Conservation (phyloP, 1,284 basidiomycete species). For the Exobasidium cylindrosporum region DNA sequence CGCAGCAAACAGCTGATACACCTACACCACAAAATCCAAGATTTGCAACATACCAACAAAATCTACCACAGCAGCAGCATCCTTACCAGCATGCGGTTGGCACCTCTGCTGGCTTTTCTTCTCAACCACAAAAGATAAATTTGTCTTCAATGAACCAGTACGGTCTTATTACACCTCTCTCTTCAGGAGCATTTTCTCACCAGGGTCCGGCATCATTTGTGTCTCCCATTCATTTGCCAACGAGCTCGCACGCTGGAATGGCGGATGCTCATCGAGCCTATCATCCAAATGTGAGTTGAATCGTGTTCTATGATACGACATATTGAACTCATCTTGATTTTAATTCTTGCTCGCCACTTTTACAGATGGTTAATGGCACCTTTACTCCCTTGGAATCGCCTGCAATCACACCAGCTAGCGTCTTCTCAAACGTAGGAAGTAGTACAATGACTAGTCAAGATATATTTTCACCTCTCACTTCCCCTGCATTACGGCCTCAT, state of each 20-base stretch:
- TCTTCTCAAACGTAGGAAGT: constrained; percentile 51
- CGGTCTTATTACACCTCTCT: constrained; percentile 43
- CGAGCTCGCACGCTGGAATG: constrained; percentile 25
- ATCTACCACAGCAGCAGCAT: constrained; percentile 3
- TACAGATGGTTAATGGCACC: constrained; percentile 7
- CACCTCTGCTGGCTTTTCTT: neutral
- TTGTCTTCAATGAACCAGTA: constrained; percentile 35
- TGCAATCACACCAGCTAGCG: constrained; percentile 51
- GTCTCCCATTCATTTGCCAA: constrained; percentile 41
- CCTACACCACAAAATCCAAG: constrained; percentile 11
- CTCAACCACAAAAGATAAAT: neutral
- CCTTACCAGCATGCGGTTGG: neutral
- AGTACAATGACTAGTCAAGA: constrained; percentile 56
- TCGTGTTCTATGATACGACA: neutral
- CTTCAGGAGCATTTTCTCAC: constrained; percentile 35
- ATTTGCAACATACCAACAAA: constrained; percentile 8
- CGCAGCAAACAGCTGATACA: constrained; percentile 14
- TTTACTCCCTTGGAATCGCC: constrained; percentile 46
- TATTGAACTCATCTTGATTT: neutral
- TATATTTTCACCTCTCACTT: constrained; percentile 63
- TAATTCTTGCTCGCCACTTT: neutral
- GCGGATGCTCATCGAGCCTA: neutral
- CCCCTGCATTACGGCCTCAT: constrained; percentile 61
- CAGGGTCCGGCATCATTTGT: constrained; percentile 23
- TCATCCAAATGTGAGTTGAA: constrained; percentile 7